Percentiles rank a stretch among this genome's conserved stretches.
phyloP scores from a whole-genome alignment of 768 basidiomycete genomes.

The Astraeus odoratus region DNA sequence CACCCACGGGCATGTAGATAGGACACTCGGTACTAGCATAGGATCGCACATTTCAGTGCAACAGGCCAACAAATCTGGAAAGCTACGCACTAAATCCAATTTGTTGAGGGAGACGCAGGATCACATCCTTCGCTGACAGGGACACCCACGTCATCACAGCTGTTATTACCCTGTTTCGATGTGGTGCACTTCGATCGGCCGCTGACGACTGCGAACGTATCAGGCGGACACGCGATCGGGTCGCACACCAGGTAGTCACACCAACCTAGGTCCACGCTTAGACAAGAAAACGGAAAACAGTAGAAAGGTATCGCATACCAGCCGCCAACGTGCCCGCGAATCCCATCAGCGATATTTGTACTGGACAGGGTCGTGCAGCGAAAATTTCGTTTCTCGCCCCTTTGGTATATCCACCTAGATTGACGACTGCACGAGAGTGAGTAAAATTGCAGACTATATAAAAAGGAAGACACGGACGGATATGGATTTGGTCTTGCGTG shows the following conservation, averaged over 20 bases:
- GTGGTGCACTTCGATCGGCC: constrained; percentile 14
- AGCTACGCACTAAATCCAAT: constrained; percentile 39
- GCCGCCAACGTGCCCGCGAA: constrained; percentile 43
- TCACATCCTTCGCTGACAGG: constrained; percentile 34
- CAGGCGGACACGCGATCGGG: constrained; percentile 36
- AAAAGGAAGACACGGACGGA: constrained; percentile 27
- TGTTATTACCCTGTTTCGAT: constrained; percentile 1
- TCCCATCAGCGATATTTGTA: constrained; percentile 46
- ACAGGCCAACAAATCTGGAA: too few relatives aligned
- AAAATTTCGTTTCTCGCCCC: constrained; percentile 47
- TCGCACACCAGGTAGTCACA: constrained; percentile 44
- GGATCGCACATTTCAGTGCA: neutral
- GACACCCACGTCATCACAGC: constrained; percentile 19
- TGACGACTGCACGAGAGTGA: constrained; percentile 29
- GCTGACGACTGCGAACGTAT: constrained; percentile 28
- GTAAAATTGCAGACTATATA: neutral
- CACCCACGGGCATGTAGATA: constrained; percentile 39
- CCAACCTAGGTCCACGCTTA: constrained; percentile 28
- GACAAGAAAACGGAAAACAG: neutral
- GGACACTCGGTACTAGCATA: constrained; percentile 35
- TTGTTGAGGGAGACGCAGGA: constrained; percentile 30
- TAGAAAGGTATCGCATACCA: constrained; percentile 14
- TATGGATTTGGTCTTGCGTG: constrained; percentile 37
- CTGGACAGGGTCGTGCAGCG: constrained; percentile 40
- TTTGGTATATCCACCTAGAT: constrained; percentile 46